Percentiles rank a stretch among this genome's conserved stretches.
Conservation (phyloP, 805 yeast species). For the Schwanniomyces polymorphus region DNA sequence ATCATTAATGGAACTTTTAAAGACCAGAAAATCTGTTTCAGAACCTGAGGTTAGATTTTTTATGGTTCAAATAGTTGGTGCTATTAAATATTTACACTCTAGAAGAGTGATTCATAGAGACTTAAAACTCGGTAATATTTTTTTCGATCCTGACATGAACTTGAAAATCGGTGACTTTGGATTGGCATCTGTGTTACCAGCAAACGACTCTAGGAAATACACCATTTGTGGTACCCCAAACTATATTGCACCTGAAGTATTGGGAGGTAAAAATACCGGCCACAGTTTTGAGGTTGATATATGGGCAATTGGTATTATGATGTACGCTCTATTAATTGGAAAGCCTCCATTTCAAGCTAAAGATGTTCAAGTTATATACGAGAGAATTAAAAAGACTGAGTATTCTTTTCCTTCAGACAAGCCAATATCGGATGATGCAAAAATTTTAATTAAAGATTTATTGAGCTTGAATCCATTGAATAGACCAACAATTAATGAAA, state of each 20-base stretch:
- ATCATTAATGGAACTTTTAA: slow-evolving; percentile 87
- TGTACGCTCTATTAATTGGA: slow-evolving; percentile 88
- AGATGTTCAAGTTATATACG: slow-evolving; percentile 89
- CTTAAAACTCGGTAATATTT: slow-evolving; percentile 91
- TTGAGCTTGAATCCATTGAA: slow-evolving; percentile 74
- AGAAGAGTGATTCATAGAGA: slow-evolving; percentile 95
- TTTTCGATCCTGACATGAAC: slow-evolving; percentile 91
- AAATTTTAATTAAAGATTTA: slow-evolving; percentile 66
- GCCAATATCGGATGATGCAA: slow-evolving; percentile 72
- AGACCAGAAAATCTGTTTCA: slow-evolving; percentile 76
- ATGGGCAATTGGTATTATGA: slow-evolving; percentile 97
- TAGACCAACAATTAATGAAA: slow-evolving; percentile 80
- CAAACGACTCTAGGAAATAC: slow-evolving; percentile 69
- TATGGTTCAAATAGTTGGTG: slow-evolving; percentile 92
- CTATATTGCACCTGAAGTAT: slow-evolving; percentile 96
- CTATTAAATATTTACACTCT: slow-evolving; percentile 87
- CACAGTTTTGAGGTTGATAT: slow-evolving; percentile 94
- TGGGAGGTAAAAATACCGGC: slow-evolving; percentile 83
- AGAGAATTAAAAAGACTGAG: slow-evolving; percentile 82
- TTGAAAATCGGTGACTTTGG: slow-evolving; percentile 98
- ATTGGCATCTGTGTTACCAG: slow-evolving; percentile 88
- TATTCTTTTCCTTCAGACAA: slow-evolving; percentile 73
- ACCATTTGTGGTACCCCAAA: slow-evolving; percentile 99
- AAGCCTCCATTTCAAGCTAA: slow-evolving; percentile 98
- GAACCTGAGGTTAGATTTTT: slow-evolving; percentile 92